phyloP scores from a whole-genome alignment of 2,329 filamentous ascomycete species.

The Zymoseptoria pseudotritici region DNA sequence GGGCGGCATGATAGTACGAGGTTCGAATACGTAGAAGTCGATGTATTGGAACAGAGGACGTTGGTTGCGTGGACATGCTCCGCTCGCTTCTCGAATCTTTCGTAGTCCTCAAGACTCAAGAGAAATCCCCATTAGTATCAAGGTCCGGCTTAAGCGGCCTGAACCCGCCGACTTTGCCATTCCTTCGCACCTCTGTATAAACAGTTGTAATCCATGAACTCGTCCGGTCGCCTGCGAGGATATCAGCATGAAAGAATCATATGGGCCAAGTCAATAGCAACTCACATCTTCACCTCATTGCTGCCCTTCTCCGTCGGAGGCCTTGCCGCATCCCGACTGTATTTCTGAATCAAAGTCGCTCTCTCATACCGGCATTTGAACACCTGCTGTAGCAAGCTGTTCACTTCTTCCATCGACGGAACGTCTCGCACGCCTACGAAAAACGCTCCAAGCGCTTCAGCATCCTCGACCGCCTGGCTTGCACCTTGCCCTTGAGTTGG shows the following conservation, averaged over 20 bases:
- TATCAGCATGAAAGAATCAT: no score
- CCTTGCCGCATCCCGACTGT: slow-evolving; percentile 37
- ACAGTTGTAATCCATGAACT: slow-evolving; percentile 39
- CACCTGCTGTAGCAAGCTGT: slow-evolving; percentile 16
- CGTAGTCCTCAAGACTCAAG: no score
- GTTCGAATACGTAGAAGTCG: no score
- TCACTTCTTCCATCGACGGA: slow-evolving; percentile 19
- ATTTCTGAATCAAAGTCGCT: slow-evolving; percentile 36
- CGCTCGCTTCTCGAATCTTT: no score
- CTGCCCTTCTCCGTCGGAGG: slow-evolving; percentile 31
- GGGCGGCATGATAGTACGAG: neutral
- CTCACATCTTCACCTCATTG: slow-evolving; percentile 30
- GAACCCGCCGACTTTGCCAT: slow-evolving; percentile 17
- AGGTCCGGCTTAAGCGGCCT: no score
- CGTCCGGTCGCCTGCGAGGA: slow-evolving; percentile 21
- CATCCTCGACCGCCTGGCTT: slow-evolving; percentile 38
- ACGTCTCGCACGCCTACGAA: slow-evolving; percentile 16
- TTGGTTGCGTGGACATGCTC: neutral
- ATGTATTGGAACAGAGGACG: neutral
- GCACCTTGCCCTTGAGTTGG: slow-evolving; percentile 40
- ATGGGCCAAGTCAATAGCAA: neutral
- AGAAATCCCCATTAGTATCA: no score
- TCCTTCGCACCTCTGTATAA: slow-evolving; percentile 31
- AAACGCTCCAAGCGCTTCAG: slow-evolving; percentile 29
- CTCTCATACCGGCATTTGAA: slow-evolving; percentile 31